These are phyloP conservation scores for Blepharisma stoltei DNA, from an alignment of 73 alveolate species.

Conservation along the genomic window DNA sequence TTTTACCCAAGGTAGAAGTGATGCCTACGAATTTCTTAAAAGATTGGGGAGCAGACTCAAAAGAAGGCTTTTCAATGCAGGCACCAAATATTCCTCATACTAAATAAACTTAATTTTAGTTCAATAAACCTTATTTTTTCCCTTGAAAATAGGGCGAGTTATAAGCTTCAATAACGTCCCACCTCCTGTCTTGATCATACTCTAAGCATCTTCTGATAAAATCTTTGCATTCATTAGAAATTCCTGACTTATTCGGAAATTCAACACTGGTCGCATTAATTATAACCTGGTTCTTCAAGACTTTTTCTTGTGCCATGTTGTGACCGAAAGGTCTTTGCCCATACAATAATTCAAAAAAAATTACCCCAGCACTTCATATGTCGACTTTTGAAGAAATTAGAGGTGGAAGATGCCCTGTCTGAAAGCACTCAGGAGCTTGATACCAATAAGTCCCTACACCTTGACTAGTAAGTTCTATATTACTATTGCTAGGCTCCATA, in stretches of 20 bases:
- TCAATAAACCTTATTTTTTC: not conserved
- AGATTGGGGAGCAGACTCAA: no score
- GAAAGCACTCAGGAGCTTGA: slow-evolving; percentile 98
- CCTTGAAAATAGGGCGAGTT: slow-evolving; percentile 16
- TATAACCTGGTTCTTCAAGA: slow-evolving; percentile 79
- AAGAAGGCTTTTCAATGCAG: no score
- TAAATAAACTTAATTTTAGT: no score
- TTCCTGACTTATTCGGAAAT: not conserved
- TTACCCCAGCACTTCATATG: slow-evolving; percentile 96
- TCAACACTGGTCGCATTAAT: not conserved
- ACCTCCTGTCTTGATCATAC: slow-evolving; percentile 7
- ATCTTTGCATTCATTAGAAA: not conserved
- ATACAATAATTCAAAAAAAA: slow-evolving; percentile 90
- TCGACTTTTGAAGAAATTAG: slow-evolving; percentile 90
- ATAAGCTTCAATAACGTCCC: slow-evolving; percentile 25
- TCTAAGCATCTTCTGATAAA: slow-evolving; percentile 7
- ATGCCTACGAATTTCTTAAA: no score
- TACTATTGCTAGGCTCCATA: slow-evolving; percentile 75
- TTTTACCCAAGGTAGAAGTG: no score
- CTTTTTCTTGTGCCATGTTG: slow-evolving; percentile 84
- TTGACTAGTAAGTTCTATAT: slow-evolving; percentile 90
- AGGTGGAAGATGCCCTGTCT: slow-evolving; percentile 42
- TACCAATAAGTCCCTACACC: slow-evolving; percentile 99
- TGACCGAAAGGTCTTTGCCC: slow-evolving; percentile 96
- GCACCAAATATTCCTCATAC: no score